Base-by-base conservation (phyloP, 345 rosid genomes). In the Boechera stricta region DNA sequence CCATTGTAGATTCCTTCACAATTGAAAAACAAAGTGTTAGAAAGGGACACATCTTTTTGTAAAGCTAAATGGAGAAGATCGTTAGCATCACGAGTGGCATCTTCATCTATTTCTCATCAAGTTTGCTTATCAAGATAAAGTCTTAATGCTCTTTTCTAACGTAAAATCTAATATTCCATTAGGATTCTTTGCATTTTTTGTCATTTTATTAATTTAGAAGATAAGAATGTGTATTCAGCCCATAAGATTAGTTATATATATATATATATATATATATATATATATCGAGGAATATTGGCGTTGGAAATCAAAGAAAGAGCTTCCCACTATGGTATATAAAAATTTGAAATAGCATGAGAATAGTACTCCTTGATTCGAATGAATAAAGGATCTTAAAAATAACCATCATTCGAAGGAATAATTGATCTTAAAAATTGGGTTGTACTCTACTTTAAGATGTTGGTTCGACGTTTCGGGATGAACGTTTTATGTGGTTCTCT, bases 61-160 rank as follows among this genome's bases (percentile, higher is more conserved):
- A 76, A 69, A 76, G 64, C 38, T 52, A 76, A 69, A 69, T 63
- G 64, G n/a, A 62, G 71, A 54, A 52, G 39, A 77, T 77, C 42
- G 51, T 69, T 77, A 44, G 80, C 75, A 77, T 77, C 80, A 77
- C 80, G 80, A 62, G 58, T 69, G 51, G 75, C 71, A 77, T 76
- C 80, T 69, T 69, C 48, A 42, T 52, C 31, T 69, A 3, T 18
- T 68, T 60, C 21, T 65, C 45, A 28, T 76, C 62, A 45, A 61
- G n/a, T 58, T 66, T 32, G 9, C 21, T 55, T 32, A 5, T 6
- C 7, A 55, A 58, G 48, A 67, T 29, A 58, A 45, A 38, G 54
- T 69, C 15, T 60, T 69, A 62, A 12, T 21, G 15, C 51, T 69
- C 55, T 76, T 61, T 69, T 32, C 62, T 51, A 39, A 16, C 9